Evolutionary conservation across 495 filamentous ascomycete genomes (phyloP).

Genomic region (Aspergillus sclerotiicarbonarius): DNA sequence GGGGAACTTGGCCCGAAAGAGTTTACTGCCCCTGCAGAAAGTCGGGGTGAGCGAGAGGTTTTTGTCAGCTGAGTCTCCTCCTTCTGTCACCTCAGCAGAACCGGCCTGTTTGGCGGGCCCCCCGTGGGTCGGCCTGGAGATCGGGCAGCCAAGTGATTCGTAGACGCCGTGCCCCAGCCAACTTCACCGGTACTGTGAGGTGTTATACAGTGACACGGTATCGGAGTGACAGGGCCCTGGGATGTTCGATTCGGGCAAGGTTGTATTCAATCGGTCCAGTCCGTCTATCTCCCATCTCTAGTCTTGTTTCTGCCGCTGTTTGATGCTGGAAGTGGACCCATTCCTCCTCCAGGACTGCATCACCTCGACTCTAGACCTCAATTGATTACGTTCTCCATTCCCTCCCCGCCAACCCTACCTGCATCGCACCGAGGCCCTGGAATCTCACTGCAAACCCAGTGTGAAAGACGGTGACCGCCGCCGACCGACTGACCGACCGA

Average conservation of each 20-base stretch:
- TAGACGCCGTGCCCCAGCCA: neutral
- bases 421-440: no score
- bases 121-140: neutral
- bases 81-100: neutral
- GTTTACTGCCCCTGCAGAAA: slow-evolving; percentile 8
- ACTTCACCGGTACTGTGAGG: slow-evolving; percentile 6
- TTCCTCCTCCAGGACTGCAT: no score
- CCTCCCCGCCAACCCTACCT: no score
- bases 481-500: neutral
- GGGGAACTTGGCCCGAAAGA: neutral
- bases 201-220: slow-evolving; percentile 26
- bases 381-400: no score
- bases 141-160: slow-evolving; percentile 15
- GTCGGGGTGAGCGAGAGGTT: slow-evolving; percentile 1
- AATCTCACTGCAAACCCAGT: no score
- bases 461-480: neutral
- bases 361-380: no score
- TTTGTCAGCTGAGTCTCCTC: slow-evolving; percentile 5
- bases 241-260: neutral
- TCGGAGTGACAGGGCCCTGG: slow-evolving; percentile 8
- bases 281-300: neutral
- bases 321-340: no score
- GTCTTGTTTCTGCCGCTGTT: no score
- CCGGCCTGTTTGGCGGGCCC: neutral
- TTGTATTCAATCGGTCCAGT: neutral